Evolutionary conservation across 129 eudicot species (phyloP), one percentile per base, ranked within the genome.

Genomic region (Flaveria ramosissima): DNA sequence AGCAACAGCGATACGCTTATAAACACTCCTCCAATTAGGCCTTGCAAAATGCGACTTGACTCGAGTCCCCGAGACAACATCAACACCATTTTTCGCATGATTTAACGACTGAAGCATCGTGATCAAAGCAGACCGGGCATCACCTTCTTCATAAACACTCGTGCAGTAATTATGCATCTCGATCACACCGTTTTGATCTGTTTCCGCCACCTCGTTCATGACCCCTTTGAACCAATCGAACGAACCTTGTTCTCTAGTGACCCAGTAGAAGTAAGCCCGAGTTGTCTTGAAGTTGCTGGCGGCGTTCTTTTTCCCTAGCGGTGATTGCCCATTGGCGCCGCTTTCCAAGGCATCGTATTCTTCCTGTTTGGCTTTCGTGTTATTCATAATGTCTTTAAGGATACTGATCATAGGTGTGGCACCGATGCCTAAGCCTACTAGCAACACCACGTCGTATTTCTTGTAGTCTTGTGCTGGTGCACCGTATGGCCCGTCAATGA

Each of bases 41-140:
- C 81, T 89, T 9, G 52, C 72, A 68, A 68, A 68, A 68, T 68
- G 72, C 27, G 72, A 41, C 13, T 68, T 68, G 55, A 5, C 95
- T 88, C 0, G 95, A 84, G 13, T 63, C 10, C 69, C 69, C 45
- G 69, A 63, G 11, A 63, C 69, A 30, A 63, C 69, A 30, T 63
- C 69, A 86, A 89, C 86, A 0, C 89, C 91, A 68, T 80, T 89
- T 63, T 86, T 89, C 47, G 95, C 95, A 26, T 89, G 91, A 75
- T 59, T 75, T 0, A 88, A n/a, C 7, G 92, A 76, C 74, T 85
- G 89, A 59, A 88, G 81, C 85, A 85, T 85, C 9, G 85, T 63
- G 45, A 88, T 85, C 19, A 88, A 63, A 16, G 92, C 89, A 1
- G 87, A 86, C 51, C 91, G 79, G 2, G 88, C 91, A 60, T 89